Evolutionary conservation across 352 stramenopile genomes (phyloP), one percentile per base, ranked within the genome.

Genomic region (Phytophthora pisi): DNA sequence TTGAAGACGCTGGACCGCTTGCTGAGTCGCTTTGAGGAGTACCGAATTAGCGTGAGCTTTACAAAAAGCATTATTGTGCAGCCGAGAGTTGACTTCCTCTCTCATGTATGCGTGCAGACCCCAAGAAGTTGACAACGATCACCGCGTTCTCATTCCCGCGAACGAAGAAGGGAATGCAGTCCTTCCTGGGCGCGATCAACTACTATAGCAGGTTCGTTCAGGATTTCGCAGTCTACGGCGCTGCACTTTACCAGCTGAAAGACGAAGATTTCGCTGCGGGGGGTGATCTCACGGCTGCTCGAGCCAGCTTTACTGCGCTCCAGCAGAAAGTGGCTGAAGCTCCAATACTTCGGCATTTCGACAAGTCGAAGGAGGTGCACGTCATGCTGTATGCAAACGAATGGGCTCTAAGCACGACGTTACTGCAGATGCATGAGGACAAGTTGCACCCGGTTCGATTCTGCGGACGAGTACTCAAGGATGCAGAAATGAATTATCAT

Each of bases 121-220:
- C 59, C 3, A 70, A 61, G 28, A 51, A 74, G 4, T 13, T 70
- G 26, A 45, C 58, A 1, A 15, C n/a, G 0, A 61, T 73, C 23
- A 15, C 18, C 0, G 9, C 63, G 6, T 8, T 74, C 9, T 16
- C 38, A 20, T 75, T 76, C 18, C 58, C 63, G 0, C 47, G 5
- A 8, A 57, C 55, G 0, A 64, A 74, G 3, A 74, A 71, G 13
- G 60, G 60, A 11, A 59, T 71, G 2, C 64, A 77, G 30, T 56
- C 57, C 0, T 77, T 76, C 23, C 16, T 79, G 0, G 60, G 60
- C 0, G 61, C 62, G 2, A n/a, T 71, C 0, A 68, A 71, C 20
- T 75, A 75, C 45, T 79, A 79, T n/a, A 59, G 40, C 23, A 56
- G 61, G n/a, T 76, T 75, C 18, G 64, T 77, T 5, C 58, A 79